Percentiles rank a stretch among this genome's conserved stretches.
These are phyloP conservation scores for Melocanna baccifera DNA, from an alignment of 176 grass and related monocot species.

Conservation along the genomic window DNA sequence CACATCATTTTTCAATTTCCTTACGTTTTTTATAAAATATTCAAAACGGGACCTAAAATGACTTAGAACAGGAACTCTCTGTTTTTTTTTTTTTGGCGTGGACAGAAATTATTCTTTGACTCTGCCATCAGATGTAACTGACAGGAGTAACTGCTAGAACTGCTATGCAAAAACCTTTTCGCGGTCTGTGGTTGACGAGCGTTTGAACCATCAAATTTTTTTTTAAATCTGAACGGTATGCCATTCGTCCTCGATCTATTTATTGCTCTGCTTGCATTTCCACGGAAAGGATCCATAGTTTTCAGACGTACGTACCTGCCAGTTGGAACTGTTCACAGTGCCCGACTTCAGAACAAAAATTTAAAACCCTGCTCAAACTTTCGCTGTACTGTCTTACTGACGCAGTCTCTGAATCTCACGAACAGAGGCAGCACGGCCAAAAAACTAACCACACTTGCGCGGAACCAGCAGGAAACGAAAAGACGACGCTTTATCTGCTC, in stretches of 20 bases:
- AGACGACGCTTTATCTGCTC: background rate
- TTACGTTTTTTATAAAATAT: background rate
- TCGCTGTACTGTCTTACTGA: background rate
- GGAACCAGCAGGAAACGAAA: background rate
- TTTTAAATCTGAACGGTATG: background rate
- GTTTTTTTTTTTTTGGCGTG: background rate
- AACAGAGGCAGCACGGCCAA: background rate
- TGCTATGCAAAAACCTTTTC: background rate
- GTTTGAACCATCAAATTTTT: background rate
- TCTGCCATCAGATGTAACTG: background rate
- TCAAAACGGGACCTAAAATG: background rate
- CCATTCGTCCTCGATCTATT: conserved; percentile 25
- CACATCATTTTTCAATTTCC: background rate
- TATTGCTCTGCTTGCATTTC: background rate
- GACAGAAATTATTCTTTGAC: background rate
- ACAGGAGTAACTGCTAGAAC: background rate
- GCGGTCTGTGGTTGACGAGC: background rate
- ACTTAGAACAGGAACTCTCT: too few species aligned
- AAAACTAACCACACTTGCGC: background rate
- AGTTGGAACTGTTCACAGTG: background rate
- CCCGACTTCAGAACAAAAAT: background rate
- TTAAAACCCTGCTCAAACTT: background rate
- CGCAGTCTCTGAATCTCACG: background rate
- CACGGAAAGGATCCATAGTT: background rate
- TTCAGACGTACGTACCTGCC: background rate